phyloP scores from a whole-genome alignment of 371 early-diverging fungal species.

The Saksenaea vasiformis region DNA sequence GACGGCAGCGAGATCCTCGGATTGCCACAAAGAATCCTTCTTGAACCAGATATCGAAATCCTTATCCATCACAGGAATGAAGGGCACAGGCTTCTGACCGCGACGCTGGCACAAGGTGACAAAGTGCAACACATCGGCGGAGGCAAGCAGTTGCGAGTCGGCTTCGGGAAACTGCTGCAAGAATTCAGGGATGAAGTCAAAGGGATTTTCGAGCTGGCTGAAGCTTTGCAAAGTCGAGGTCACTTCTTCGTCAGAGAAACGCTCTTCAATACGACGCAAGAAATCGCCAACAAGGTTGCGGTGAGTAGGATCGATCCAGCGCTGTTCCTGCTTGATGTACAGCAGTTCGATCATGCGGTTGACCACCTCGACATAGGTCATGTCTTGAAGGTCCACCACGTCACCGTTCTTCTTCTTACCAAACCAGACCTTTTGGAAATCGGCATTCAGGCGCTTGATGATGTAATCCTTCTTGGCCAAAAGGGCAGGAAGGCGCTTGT shows the following conservation, averaged over 20 bases:
- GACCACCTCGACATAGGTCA: conserved; percentile 93
- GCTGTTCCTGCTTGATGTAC: conserved; percentile 75
- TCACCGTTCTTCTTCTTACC: conserved; percentile 82
- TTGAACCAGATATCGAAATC: conserved; percentile 95
- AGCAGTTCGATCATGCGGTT: conserved; percentile 83
- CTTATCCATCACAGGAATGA: conserved; percentile 90
- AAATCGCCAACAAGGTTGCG: conserved; percentile 89
- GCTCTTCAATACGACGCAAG: conserved; percentile 88
- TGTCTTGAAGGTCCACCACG: conserved; percentile 81
- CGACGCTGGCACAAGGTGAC: conserved; percentile 80
- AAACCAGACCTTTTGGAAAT: conserved; percentile 96
- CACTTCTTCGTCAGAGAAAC: conserved; percentile 69
- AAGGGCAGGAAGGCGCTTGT: conserved; percentile 83
- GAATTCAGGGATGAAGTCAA: conserved; percentile 70
- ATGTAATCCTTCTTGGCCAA: conserved; percentile 90
- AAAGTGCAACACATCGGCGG: conserved; percentile 93
- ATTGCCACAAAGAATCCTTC: conserved; percentile 97
- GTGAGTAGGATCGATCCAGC: conserved; percentile 89
- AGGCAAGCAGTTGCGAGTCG: conserved; percentile 76
- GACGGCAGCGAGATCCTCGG: conserved; percentile 91
- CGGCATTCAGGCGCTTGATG: conserved; percentile 88
- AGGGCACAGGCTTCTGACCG: conserved; percentile 90
- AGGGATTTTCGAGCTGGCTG: conserved; percentile 71
- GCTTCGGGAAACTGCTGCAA: conserved; percentile 81
- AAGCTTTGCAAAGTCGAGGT: conserved; percentile 73